Evolutionary conservation across 2,329 filamentous ascomycete genomes (phyloP), one percentile per base, ranked within the genome.

Genomic region (Sclerotinia sclerotiorum): DNA sequence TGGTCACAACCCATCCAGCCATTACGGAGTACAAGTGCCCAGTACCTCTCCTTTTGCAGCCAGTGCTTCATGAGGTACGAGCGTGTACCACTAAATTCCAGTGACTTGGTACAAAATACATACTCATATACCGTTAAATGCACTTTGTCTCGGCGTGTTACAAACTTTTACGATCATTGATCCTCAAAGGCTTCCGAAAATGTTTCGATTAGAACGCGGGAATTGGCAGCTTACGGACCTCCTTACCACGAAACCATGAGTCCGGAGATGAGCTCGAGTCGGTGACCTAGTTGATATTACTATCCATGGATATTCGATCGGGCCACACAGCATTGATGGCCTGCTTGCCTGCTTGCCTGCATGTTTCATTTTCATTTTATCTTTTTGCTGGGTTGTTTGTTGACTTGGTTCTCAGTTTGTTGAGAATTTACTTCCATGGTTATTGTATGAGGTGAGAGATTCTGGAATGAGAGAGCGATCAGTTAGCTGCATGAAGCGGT

Each of bases 151-250:
- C 21, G 60, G 46, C 60, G 21, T n/a, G 13, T 51, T 49, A 39
- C 46, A 62, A 39, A 51, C 19, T 11, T 19, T 19, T 39, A 62
- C 29, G 2, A 62, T 51, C 3, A 51, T 62, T 62, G 58, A 46
- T 19, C 8, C 60, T 62, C 32, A 32, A 42, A 51, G 19, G 13
- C 32, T 35, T 39, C 46, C 46, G 60, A 39, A 10, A 19, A 27
- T 51, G 60, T 62, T 62, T 62, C 60, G 21, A 51, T 39, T 62
- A 62, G 60, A 62, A 46, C 29, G 46, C 60, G 46, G 46, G 29
- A 35, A 49, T 11, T 29, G 44, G 57, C 32, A 27, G 27, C 42
- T 32, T 48, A 32, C 39, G 42, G 42, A 54, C 19, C 19, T 61
- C 21, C 44, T 49, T 61, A 61, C 46, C 58, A 35, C 44, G 44